These are phyloP conservation scores for Ogataea trehaloabstinens DNA, from an alignment of 805 yeast species.

Conservation along the genomic window DNA sequence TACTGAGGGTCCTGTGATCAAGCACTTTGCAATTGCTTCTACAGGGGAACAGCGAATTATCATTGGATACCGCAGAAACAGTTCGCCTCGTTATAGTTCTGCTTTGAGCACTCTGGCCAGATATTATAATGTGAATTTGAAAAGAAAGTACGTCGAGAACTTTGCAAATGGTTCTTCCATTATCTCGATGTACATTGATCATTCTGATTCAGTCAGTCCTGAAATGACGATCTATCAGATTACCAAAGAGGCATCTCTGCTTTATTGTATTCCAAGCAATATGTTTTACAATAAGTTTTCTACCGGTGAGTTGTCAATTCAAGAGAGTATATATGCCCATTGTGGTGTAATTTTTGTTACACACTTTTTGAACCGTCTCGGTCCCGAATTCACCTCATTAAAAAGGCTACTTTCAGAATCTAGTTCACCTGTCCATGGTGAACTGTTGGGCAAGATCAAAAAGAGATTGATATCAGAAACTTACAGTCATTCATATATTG, in stretches of 20 bases:
- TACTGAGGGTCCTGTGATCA: slow-evolving; percentile 91
- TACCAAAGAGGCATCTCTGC: slow-evolving; percentile 87
- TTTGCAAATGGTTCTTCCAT: slow-evolving; percentile 86
- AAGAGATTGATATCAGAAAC: slow-evolving; percentile 91
- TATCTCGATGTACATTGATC: slow-evolving; percentile 80
- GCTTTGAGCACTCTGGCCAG: slow-evolving; percentile 84
- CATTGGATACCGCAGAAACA: slow-evolving; percentile 80
- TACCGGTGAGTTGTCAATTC: slow-evolving; percentile 77
- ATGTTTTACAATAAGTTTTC: slow-evolving; percentile 73
- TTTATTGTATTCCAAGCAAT: slow-evolving; percentile 88
- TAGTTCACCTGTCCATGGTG: slow-evolving; percentile 64
- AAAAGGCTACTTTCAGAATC: slow-evolving; percentile 60
- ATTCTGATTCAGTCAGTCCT: slow-evolving; percentile 48
- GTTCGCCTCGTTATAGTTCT: slow-evolving; percentile 84
- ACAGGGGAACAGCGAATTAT: slow-evolving; percentile 83
- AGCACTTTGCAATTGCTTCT: slow-evolving; percentile 76
- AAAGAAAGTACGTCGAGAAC: slow-evolving; percentile 92
- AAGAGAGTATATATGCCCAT: slow-evolving; percentile 93
- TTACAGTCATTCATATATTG: slow-evolving; percentile 80
- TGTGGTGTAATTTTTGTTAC: slow-evolving; percentile 89
- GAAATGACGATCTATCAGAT: slow-evolving; percentile 85
- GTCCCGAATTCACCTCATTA: slow-evolving; percentile 80
- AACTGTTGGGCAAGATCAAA: slow-evolving; percentile 75
- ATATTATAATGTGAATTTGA: slow-evolving; percentile 80
- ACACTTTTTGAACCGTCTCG: slow-evolving; percentile 91